A percentile compares a stretch with the other conserved stretches of the same genome.
Conservation (phyloP, 2,329 filamentous ascomycete species). For the Ophiostoma sp. region DNA sequence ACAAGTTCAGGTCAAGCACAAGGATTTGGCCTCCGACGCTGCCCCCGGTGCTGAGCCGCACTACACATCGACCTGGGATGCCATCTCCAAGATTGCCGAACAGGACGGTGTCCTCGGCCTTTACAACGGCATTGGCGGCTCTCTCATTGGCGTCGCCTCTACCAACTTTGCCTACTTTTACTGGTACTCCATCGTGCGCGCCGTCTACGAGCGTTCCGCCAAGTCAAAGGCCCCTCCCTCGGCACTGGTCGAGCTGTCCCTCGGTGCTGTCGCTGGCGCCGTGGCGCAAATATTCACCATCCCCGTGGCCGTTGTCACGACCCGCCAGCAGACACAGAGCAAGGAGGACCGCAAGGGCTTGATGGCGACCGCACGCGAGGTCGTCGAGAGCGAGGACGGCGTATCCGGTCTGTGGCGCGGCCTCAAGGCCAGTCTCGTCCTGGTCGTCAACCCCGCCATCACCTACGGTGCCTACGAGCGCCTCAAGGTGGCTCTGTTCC, state of each 20-base stretch:
- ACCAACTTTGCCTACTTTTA: constrained; percentile 99
- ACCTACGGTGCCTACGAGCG: constrained; percentile 97
- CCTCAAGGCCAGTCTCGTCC: constrained; percentile 87
- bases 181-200: constrained; percentile 89
- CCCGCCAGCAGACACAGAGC: constrained; percentile 86
- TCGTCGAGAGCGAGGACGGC: constrained; percentile 85
- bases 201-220: constrained; percentile 64
- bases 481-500: constrained; percentile 70
- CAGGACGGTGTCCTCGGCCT: constrained; percentile 76
- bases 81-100: constrained; percentile 74
- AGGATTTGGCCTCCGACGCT: constrained; percentile 41
- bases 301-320: constrained; percentile 90
- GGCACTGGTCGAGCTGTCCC: constrained; percentile 72
- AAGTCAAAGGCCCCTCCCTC: constrained; percentile 56
- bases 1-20: constrained; percentile 82
- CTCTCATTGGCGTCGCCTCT: constrained; percentile 85
- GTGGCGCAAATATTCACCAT: constrained; percentile 95
- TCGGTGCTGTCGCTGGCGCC: constrained; percentile 84
- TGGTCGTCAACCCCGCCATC: constrained; percentile 94
- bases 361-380: constrained; percentile 79
- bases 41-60: constrained; percentile 52
- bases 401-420: constrained; percentile 88
- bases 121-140: constrained; percentile 82
- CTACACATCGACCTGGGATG: constrained; percentile 84
- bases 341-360: constrained; percentile 82